Conservation (phyloP, 1,284 basidiomycete species). For the Schizophyllum commune region DNA sequence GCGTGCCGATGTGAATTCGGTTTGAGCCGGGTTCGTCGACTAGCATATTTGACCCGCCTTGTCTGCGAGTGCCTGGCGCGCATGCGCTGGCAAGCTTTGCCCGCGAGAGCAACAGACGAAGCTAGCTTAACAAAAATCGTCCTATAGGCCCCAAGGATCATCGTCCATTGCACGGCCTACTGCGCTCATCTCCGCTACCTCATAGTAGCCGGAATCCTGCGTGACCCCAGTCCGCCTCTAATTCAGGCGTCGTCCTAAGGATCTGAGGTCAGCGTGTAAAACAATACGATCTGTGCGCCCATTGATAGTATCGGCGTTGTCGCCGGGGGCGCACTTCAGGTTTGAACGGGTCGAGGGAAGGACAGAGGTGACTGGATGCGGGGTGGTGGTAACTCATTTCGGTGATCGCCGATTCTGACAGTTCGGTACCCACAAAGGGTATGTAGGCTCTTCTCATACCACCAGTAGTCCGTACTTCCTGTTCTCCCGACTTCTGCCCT, state of each 20-base stretch:
- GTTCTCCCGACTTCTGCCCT: too few relatives aligned
- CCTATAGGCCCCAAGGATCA: constrained; percentile 64
- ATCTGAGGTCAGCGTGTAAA: constrained; percentile 84
- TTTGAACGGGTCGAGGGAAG: constrained; percentile 40
- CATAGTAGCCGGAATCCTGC: constrained; percentile 71
- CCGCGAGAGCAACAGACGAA: constrained; percentile 67
- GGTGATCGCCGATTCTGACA: too few relatives aligned
- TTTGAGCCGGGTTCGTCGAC: constrained; percentile 20
- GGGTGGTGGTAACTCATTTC: too few relatives aligned
- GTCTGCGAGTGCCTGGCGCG: constrained; percentile 24
- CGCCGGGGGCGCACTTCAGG: constrained; percentile 32
- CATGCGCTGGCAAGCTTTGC: constrained; percentile 26
- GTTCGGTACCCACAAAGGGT: too few relatives aligned
- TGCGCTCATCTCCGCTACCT: constrained; percentile 39
- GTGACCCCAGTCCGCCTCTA: constrained; percentile 48
- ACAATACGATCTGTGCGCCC: constrained; percentile 67
- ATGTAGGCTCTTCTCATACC: too few relatives aligned
- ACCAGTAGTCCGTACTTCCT: too few relatives aligned
- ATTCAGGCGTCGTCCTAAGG: constrained; percentile 86
- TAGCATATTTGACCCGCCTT: constrained; percentile 26
- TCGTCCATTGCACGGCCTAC: constrained; percentile 49
- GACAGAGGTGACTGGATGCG: constrained; percentile 80
- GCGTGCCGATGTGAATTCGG: not conserved
- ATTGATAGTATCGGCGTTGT: constrained; percentile 70
- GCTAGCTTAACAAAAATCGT: constrained; percentile 57